Evolutionary conservation across 2,329 filamentous ascomycete genomes (phyloP).

Genomic region (Daldinia sp.): DNA sequence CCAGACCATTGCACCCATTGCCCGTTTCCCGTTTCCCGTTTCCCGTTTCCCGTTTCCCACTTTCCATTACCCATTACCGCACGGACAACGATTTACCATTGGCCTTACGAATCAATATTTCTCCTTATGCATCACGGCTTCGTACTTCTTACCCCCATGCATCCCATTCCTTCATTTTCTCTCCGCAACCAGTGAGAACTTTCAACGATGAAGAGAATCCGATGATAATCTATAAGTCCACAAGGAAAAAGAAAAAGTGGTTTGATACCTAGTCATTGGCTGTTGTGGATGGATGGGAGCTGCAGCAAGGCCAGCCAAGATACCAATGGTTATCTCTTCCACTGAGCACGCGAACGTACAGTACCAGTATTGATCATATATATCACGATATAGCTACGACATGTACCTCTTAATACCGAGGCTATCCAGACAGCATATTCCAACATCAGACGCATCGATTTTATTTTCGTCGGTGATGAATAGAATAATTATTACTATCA

Average conservation of each 20-base stretch:
- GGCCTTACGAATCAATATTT: background rate
- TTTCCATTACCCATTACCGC: background rate
- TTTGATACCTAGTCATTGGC: background rate
- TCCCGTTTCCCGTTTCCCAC: background rate
- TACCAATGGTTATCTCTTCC: background rate
- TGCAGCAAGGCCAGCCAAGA: background rate
- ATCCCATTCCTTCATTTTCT: background rate
- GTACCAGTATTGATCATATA: conserved; percentile 1
- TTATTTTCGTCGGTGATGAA: background rate
- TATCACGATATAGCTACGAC: background rate
- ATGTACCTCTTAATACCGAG: background rate
- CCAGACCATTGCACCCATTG: conserved; percentile 5
- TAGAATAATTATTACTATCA: too few relatives aligned
- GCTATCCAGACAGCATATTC: background rate
- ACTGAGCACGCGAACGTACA: background rate
- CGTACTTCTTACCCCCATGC: background rate
- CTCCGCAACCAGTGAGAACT: background rate
- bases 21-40: background rate
- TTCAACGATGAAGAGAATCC: background rate
- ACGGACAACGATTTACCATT: background rate
- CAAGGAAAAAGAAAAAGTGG: background rate
- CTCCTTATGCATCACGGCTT: background rate
- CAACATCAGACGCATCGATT: background rate
- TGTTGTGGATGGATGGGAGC: background rate
- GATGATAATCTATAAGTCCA: background rate